Percentiles rank a stretch among this genome's conserved stretches.
phyloP scores from a whole-genome alignment of 495 filamentous ascomycete species.

The Penicillium malachiteum region DNA sequence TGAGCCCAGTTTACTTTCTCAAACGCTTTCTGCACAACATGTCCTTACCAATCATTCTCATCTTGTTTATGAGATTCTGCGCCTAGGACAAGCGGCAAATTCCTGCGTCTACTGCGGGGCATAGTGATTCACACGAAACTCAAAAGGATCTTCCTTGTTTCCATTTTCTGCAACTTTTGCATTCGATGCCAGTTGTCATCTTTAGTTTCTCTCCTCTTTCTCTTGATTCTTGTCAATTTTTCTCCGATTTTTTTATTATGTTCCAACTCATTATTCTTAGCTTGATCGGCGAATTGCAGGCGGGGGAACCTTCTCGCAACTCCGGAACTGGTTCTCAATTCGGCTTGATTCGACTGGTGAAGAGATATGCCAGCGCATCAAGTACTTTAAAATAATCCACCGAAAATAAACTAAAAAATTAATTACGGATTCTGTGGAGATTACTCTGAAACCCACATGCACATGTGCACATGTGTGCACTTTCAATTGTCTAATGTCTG shows the following conservation, averaged over 20 bases:
- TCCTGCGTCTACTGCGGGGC: constrained; percentile 32
- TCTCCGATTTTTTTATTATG: background rate
- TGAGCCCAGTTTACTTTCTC: constrained; percentile 6
- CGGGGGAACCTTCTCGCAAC: constrained; percentile 11
- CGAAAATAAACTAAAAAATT: background rate
- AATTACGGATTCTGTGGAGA: background rate
- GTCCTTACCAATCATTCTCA: constrained; percentile 27
- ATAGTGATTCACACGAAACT: constrained; percentile 8
- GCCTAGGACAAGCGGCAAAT: constrained; percentile 19
- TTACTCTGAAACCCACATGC: background rate
- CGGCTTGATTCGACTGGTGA: constrained; percentile 68
- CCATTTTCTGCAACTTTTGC: too few relatives aligned
- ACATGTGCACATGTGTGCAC: too few relatives aligned
- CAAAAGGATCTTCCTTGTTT: constrained; percentile 1
- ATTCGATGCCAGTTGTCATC: too few relatives aligned
- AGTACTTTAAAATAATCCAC: constrained; percentile 16
- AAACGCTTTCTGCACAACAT: constrained; percentile 40
- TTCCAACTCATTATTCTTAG: background rate
- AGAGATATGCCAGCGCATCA: constrained; percentile 92
- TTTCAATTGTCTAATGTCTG: too few relatives aligned
- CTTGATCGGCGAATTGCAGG: constrained; percentile 30
- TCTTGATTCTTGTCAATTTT: background rate
- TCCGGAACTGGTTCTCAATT: constrained; percentile 28
- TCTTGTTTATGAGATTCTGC: constrained; percentile 8
- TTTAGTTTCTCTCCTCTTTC: background rate